phyloP scores from a whole-genome alignment of 345 rosid genomes.

The Salix arbutifolia region DNA sequence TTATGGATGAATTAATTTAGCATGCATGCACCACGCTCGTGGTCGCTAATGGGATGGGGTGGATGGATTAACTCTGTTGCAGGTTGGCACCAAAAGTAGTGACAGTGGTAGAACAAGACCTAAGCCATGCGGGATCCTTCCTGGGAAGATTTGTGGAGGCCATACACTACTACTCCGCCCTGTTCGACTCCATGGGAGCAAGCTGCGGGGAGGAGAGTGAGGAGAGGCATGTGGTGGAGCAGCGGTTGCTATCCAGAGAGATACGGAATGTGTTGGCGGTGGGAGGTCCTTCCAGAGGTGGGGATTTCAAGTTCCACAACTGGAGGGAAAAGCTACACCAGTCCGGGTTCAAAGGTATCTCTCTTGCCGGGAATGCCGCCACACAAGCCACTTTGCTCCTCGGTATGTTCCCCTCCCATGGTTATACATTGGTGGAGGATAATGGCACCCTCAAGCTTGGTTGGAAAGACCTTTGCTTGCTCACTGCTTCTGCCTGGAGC shows the following conservation, averaged over 20 bases:
- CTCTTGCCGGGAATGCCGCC: constrained; percentile 87
- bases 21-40: background rate
- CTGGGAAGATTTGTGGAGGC: constrained; percentile 95
- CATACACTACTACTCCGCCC: constrained; percentile 92
- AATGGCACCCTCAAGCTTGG: constrained; percentile 90
- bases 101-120: constrained; percentile 94
- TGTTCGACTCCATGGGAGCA: constrained; percentile 90
- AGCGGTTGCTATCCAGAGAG: constrained; percentile 85
- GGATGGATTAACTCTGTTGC: constrained; percentile 1
- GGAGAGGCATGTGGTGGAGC: constrained; percentile 95
- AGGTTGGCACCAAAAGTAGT: constrained; percentile 96
- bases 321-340: constrained; percentile 94
- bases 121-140: constrained; percentile 90
- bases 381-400: constrained; percentile 82
- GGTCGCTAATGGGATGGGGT: background rate
- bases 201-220: constrained; percentile 97
- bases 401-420: constrained; percentile 94
- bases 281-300: constrained; percentile 77
- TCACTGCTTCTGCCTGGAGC: constrained; percentile 98
- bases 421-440: constrained; percentile 93
- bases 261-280: constrained; percentile 80
- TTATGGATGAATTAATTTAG: background rate
- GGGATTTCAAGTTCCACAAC: constrained; percentile 70
- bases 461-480: constrained; percentile 97
- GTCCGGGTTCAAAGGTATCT: constrained; percentile 75